Base-by-base conservation (phyloP, 2,329 filamentous ascomycete genomes). In the Scedosporium apiospermum region DNA sequence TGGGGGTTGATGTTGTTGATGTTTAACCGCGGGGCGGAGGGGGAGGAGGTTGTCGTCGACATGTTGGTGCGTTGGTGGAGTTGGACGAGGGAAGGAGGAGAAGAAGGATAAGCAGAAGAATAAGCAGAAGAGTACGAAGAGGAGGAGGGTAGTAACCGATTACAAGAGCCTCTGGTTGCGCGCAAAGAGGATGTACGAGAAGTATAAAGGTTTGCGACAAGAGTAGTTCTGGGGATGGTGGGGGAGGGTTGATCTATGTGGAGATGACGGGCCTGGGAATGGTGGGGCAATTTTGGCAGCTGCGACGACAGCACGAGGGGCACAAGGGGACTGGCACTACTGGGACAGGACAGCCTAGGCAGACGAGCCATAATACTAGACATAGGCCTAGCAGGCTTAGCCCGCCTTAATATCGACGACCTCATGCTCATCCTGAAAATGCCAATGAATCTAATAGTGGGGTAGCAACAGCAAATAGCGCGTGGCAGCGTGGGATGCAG, bases 1-100 rank as follows among this genome's bases (percentile, higher is more conserved):
- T 95, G 84, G 59, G 86, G 90, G 80, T 98, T 99, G 82, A 99
- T 96, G 80, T 95, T 96, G 76, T 91, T 82, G 71, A 90, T 80
- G 70, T 82, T 89, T 69, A 99, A 81, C 66, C 79, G 73, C 68
- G 76, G 73, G 66, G 66, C 68, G 62, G 72, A 66, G 63, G 66
- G 27, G 4, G 27, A 69, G 60, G 69, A 71, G 67, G 75, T 71
- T 65, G 74, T 74, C 71, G 74, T 75, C 66, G 65, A 73, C 64
- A 63, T 66, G 63, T 65, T 57, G 64, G 16, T 18, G 10, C 49
- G 49, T 26, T 26, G 49, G 10, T 53, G 49, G n/a, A 26, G n/a
- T 12, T 21, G 49, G n/a, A 21, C 6, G 21, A 26, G 49, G 49
- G 49, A 26, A 26, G 49, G 9, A 21, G 49, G 26, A 21, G 9